Conservation (phyloP, 2,329 filamentous ascomycete species). For the Cladosporium colombiae region DNA sequence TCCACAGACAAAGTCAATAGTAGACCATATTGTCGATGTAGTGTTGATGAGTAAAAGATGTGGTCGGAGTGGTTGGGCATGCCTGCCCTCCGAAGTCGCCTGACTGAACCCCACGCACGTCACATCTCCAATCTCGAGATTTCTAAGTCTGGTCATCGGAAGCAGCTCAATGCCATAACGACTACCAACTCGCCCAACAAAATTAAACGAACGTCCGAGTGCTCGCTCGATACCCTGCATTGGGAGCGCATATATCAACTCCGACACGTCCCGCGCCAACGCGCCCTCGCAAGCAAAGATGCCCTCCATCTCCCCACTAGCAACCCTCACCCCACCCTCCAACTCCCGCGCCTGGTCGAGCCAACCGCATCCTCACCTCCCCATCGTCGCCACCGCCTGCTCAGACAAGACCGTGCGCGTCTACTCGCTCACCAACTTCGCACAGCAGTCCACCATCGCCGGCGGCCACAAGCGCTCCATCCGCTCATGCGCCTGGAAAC, state of each 20-base stretch:
- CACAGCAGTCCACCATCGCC: conserved; percentile 74
- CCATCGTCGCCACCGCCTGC: conserved; percentile 85
- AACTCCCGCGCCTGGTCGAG: conserved; percentile 77
- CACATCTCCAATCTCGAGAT: conserved; percentile 13
- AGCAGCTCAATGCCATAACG: neutral
- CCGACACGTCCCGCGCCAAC: neutral
- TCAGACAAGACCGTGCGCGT: conserved; percentile 83
- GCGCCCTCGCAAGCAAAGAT: conserved; percentile 18
- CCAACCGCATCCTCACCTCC: conserved; percentile 80
- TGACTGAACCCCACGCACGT: conserved; percentile 9
- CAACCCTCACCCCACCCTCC: conserved; percentile 56
- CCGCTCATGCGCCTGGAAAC: conserved; percentile 86
- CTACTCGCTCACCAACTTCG: conserved; percentile 81
- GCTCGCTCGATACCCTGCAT: neutral
- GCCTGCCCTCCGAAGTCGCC: conserved; percentile 9
- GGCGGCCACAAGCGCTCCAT: conserved; percentile 91
- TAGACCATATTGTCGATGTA: neutral
- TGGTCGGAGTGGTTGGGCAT: neutral
- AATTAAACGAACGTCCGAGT: neutral
- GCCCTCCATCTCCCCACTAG: conserved; percentile 45
- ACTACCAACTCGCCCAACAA: neutral
- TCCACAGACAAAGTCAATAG: neutral
- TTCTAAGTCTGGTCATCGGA: neutral
- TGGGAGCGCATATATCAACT: neutral
- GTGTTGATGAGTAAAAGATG: neutral